These are phyloP conservation scores for Mikania micrantha DNA, from an alignment of 129 eudicot species.

Conservation along the genomic window DNA sequence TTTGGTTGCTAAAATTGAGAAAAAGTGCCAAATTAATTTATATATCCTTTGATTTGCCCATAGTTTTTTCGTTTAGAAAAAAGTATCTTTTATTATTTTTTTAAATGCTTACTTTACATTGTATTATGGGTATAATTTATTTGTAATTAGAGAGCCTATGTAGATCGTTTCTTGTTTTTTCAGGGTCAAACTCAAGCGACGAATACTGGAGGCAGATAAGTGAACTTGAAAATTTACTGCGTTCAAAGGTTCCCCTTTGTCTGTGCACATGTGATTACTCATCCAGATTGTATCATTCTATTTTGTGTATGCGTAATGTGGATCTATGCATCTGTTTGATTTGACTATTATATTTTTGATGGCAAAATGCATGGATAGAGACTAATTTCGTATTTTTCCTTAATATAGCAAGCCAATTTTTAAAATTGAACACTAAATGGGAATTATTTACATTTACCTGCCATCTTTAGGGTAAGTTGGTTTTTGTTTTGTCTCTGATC, in stretches of 20 bases:
- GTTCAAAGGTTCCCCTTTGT: conserved; percentile 59
- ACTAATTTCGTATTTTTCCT: not conserved
- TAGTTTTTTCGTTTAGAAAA: not conserved
- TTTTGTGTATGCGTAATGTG: not conserved
- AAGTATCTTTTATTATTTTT: not conserved
- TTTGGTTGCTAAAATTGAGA: not conserved
- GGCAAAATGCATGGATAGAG: not conserved
- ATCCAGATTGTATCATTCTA: not conserved
- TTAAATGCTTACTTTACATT: not conserved
- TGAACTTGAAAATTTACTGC: conserved; percentile 61
- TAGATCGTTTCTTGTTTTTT: not conserved
- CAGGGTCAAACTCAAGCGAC: conserved; percentile 39
- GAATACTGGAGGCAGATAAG: conserved; percentile 59
- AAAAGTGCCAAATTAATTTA: not conserved
- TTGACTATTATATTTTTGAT: not conserved
- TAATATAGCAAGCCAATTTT: not conserved
- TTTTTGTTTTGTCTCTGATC: not conserved
- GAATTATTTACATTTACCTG: not conserved
- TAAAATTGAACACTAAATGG: not conserved
- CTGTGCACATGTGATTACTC: not conserved
- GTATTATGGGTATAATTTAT: not conserved
- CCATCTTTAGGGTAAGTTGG: not conserved
- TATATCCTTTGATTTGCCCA: not conserved
- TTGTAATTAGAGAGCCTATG: not conserved
- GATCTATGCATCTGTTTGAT: not conserved